Base-by-base conservation (phyloP, 2,329 filamentous ascomycete genomes). In the Thelonectria blattea region DNA sequence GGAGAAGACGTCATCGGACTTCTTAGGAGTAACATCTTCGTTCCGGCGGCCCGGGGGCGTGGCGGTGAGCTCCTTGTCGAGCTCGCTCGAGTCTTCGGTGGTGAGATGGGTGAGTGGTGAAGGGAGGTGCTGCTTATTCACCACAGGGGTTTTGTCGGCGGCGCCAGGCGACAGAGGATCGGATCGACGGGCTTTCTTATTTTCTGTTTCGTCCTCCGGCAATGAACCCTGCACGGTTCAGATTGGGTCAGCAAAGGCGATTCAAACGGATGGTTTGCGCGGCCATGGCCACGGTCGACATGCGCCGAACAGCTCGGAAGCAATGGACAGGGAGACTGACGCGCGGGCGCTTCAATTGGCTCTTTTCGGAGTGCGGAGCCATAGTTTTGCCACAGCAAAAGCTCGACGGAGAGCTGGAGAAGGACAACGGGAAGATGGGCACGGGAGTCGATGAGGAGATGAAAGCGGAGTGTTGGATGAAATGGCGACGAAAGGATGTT, bases 141-240 rank as follows among this genome's bases (percentile, higher is more conserved):
- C 80, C 68, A 89, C 74, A 59, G 88, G 86, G 9, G 87, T 88
- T 70, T 86, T 85, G 60, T 80, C 73, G 57, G 76, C 74, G 59
- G 67, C 67, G 57, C 80, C 80, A 66, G 87, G 85, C 34, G 85
- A 87, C 61, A 92, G 80, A 63, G 91, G 88, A 66, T 91, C 83
- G 46, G 91, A 93, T 59, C 92, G 88, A 64, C 94, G 89, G 61
- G 90, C 88, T 76, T 96, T 96, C 84, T 97, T 97, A 64, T 84
- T 80, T 63, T 93, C 89, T 64, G 83, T 81, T 64, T 83, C 79
- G 68, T 85, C 82, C 56, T 89, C 86, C 68, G 86, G 88, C 52
- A 85, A 81, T 43, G 89, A 91, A 68, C 81, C 84, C 91, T 93
- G 62, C 58, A 61, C 43, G 49, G 59, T 17, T 20, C 54, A 56